Evolutionary conservation across 140 eudicot genomes (phyloP).

Genomic region (Bidens hawaiensis): DNA sequence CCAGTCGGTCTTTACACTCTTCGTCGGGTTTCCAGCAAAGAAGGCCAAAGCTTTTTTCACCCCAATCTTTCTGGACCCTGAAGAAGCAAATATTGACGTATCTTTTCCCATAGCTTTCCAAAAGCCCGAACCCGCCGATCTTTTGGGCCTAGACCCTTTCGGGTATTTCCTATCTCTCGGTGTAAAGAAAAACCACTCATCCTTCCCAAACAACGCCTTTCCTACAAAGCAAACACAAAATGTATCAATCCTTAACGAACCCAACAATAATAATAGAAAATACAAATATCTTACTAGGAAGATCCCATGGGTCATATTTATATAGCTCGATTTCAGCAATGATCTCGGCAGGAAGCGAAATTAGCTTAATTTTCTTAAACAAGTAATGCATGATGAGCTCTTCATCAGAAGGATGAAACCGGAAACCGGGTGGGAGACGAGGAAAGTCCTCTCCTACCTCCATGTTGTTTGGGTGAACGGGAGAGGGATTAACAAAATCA

Average conservation of each 20-base stretch:
- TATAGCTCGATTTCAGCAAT: slow-evolving; percentile 59
- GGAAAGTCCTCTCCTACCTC: slow-evolving; percentile 16
- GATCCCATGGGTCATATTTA: slow-evolving; percentile 62
- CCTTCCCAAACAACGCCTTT: slow-evolving; percentile 47
- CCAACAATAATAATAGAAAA: not conserved
- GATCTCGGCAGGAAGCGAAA: slow-evolving; percentile 41
- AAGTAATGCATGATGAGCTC: slow-evolving; percentile 58
- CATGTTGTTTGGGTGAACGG: slow-evolving; percentile 24
- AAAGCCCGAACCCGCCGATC: slow-evolving; percentile 51
- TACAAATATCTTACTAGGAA: slow-evolving; percentile 43
- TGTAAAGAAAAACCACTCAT: slow-evolving; percentile 62
- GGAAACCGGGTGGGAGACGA: slow-evolving; percentile 60
- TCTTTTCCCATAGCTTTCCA: slow-evolving; percentile 65
- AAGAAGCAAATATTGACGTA: slow-evolving; percentile 39
- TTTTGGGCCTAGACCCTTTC: slow-evolving; percentile 58
- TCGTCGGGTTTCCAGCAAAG: slow-evolving; percentile 47
- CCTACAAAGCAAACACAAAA: slow-evolving; percentile 11
- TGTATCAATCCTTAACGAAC: not conserved
- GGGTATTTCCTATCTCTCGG: slow-evolving; percentile 73
- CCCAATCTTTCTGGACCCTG: slow-evolving; percentile 47
- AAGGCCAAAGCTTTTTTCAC: slow-evolving; percentile 54
- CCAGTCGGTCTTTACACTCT: slow-evolving; percentile 53
- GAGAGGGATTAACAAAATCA: slow-evolving; percentile 14
- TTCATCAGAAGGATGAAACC: slow-evolving; percentile 67
- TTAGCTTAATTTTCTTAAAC: slow-evolving; percentile 35